Evolutionary conservation across 2,329 filamentous ascomycete genomes (phyloP).

Genomic region (Clonostachys solani): DNA sequence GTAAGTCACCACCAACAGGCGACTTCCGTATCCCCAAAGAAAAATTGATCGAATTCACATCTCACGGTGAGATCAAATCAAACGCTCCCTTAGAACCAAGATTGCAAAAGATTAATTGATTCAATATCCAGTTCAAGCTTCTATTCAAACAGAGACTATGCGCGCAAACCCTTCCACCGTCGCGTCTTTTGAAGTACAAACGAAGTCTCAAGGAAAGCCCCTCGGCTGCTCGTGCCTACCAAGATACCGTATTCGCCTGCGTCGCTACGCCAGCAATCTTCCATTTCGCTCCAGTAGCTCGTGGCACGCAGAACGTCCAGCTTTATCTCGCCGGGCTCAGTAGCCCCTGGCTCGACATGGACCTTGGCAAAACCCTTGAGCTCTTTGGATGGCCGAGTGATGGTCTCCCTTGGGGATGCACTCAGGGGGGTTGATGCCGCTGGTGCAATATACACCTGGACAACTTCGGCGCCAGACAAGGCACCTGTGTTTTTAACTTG

Average conservation of each 20-base stretch:
- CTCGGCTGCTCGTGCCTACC: constrained; percentile 48
- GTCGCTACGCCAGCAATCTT: constrained; percentile 60
- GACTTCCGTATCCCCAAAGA: too few relatives aligned
- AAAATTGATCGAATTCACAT: too few relatives aligned
- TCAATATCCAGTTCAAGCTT: too few relatives aligned
- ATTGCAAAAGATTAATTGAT: too few relatives aligned
- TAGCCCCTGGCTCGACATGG: constrained; percentile 54
- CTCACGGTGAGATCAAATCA: too few relatives aligned
- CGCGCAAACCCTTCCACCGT: too few relatives aligned
- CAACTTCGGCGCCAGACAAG: constrained; percentile 46
- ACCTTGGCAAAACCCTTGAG: constrained; percentile 65
- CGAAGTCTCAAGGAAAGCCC: too few relatives aligned
- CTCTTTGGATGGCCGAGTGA: constrained; percentile 56
- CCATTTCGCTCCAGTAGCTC: constrained; percentile 66
- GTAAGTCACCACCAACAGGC: too few relatives aligned
- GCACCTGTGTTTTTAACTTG: constrained; percentile 58
- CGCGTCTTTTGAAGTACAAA: too few relatives aligned
- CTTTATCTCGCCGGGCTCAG: constrained; percentile 49
- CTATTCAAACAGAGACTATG: too few relatives aligned
- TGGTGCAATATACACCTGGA: constrained; percentile 52
- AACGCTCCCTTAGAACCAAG: too few relatives aligned
- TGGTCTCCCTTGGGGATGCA: constrained; percentile 11
- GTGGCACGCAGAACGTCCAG: constrained; percentile 57
- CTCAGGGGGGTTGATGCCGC: constrained; percentile 21
- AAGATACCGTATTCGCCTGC: constrained; percentile 60